Conservation (phyloP, 2,329 filamentous ascomycete species). For the Fusarium stilboides region DNA sequence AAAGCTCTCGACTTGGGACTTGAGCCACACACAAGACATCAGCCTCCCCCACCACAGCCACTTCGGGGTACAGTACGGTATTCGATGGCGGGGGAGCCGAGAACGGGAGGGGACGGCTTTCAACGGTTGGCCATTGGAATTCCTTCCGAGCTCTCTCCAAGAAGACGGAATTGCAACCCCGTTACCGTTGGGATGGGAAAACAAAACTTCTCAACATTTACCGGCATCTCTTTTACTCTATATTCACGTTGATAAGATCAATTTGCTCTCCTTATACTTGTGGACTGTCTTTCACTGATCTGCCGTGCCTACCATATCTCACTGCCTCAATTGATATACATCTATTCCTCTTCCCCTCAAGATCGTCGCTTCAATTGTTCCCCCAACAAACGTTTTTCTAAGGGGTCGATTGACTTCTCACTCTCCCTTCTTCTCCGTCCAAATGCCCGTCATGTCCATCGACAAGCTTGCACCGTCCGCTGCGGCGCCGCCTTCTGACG, state of each 20-base stretch:
- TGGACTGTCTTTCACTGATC: not conserved
- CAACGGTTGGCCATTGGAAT: conserved; percentile 39
- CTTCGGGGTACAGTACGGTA: conserved; percentile 22
- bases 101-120: conserved; percentile 49
- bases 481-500: conserved; percentile 34
- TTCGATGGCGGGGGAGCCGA: conserved; percentile 41
- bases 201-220: conserved; percentile 27
- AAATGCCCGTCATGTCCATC: conserved; percentile 49
- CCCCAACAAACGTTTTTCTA: conserved; percentile 12
- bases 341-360: conserved; percentile 10
- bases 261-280: not conserved
- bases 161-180: conserved; percentile 36
- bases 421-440: conserved; percentile 2
- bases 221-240: conserved; percentile 7
- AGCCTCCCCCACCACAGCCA: conserved; percentile 49
- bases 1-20: not conserved
- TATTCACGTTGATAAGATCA: conserved; percentile 6
- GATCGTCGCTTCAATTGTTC: conserved; percentile 27
- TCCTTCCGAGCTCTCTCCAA: conserved; percentile 33
- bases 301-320: conserved; percentile 7
- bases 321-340: conserved; percentile 6
- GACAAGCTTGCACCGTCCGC: conserved; percentile 43
- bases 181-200: conserved; percentile 23
- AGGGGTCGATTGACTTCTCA: conserved; percentile 7
- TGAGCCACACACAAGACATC: conserved; percentile 33